These are phyloP conservation scores for Nemania sp. DNA, from an alignment of 2,329 filamentous ascomycete species.

Conservation along the genomic window DNA sequence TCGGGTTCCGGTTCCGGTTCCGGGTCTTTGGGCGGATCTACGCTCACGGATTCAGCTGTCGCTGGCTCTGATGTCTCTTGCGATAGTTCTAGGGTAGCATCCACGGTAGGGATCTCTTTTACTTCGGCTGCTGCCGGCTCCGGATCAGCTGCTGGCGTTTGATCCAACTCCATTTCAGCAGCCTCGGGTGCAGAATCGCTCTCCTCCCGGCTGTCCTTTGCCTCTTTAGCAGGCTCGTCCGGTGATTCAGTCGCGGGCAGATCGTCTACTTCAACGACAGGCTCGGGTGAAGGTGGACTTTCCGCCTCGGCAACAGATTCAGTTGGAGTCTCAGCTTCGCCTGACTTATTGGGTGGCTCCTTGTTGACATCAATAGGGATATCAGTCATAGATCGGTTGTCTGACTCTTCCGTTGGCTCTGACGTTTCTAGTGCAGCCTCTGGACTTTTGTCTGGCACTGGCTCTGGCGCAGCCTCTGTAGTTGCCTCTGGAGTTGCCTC, in stretches of 20 bases:
- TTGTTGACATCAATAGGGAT: not conserved
- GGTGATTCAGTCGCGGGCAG: constrained; percentile 1
- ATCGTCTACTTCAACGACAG: constrained; percentile 1
- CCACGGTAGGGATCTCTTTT: not conserved
- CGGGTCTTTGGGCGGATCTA: constrained; percentile 11
- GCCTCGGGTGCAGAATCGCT: constrained; percentile 4
- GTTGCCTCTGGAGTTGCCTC: not conserved
- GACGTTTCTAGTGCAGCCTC: not conserved
- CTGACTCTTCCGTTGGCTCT: constrained; percentile 9
- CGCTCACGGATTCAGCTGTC: not conserved
- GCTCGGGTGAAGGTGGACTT: not conserved
- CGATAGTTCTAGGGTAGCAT: constrained; percentile 1
- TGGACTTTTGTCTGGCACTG: not conserved
- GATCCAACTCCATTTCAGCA: not conserved
- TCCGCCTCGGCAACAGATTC: not conserved
- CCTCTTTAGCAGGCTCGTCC: constrained; percentile 2
- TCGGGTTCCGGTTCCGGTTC: constrained; percentile 11
- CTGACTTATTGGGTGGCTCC: constrained; percentile 16
- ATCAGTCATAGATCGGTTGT: not conserved
- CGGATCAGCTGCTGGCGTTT: not conserved
- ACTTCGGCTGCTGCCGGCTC: constrained; percentile 2
- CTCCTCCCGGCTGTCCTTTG: constrained; percentile 1
- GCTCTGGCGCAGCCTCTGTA: not conserved
- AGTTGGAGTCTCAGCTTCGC: constrained; percentile 5
- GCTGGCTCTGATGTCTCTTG: constrained; percentile 14